Evolutionary conservation across 495 filamentous ascomycete genomes (phyloP).

Genomic region (Penicillium herquei): DNA sequence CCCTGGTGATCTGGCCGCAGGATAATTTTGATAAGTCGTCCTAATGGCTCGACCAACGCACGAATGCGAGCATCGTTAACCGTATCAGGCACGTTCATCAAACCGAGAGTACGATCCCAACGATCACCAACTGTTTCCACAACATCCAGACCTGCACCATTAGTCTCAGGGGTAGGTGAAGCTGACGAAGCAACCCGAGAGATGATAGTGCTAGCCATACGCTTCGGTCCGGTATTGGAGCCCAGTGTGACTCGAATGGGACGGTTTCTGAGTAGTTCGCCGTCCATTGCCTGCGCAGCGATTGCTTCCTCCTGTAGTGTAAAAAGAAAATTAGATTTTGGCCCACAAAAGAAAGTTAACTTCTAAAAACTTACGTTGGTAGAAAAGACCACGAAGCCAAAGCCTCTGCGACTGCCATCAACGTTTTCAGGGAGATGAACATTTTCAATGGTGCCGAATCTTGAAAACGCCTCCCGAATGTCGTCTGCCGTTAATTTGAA

Average conservation of each 20-base stretch:
- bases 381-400: conserved; percentile 73
- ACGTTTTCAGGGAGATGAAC: conserved; percentile 64
- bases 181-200: conserved; percentile 34
- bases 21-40: conserved; percentile 52
- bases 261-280: conserved; percentile 66
- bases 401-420: conserved; percentile 66
- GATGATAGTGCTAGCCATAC: conserved; percentile 42
- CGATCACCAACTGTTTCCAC: conserved; percentile 39
- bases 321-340: conserved; percentile 13
- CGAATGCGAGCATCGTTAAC: conserved; percentile 62
- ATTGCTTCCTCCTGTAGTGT: conserved; percentile 58
- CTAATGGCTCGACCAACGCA: conserved; percentile 59
- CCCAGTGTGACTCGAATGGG: conserved; percentile 68
- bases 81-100: conserved; percentile 64
- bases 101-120: conserved; percentile 51
- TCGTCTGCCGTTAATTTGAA: conserved; percentile 64
- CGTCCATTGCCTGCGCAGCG: conserved; percentile 67
- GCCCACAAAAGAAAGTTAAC: neutral
- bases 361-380: conserved; percentile 51
- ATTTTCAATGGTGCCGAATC: conserved; percentile 71
- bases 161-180: conserved; percentile 38
- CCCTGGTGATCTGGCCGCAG: conserved; percentile 74
- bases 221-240: conserved; percentile 44
- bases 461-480: conserved; percentile 64
- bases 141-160: conserved; percentile 25